Conservation (phyloP, 2,329 filamentous ascomycete genomes). For the Zalaria obscura region DNA sequence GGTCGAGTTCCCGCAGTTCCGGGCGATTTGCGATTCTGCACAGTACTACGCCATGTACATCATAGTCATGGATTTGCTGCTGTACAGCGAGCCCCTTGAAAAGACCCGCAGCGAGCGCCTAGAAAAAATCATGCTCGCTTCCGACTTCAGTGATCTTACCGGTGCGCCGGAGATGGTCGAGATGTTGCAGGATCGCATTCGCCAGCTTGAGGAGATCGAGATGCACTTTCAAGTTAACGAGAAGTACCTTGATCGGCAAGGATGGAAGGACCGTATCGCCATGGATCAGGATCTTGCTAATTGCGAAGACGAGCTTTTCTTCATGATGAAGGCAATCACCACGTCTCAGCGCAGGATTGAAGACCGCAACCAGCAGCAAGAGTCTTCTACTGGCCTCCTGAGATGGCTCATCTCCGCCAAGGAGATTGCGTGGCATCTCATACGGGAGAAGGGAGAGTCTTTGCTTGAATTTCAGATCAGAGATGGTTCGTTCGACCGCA, state of each 20-base stretch:
- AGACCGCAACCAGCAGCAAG: constrained; percentile 48
- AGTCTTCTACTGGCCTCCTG: constrained; percentile 59
- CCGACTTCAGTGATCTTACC: constrained; percentile 92
- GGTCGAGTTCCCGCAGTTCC: constrained; percentile 88
- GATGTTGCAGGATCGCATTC: constrained; percentile 79
- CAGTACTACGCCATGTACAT: constrained; percentile 98
- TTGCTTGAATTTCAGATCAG: constrained; percentile 86
- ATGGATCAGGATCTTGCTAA: constrained; percentile 78
- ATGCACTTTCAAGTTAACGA: constrained; percentile 88
- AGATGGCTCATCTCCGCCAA: constrained; percentile 89
- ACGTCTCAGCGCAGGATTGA: constrained; percentile 79
- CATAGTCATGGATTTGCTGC: constrained; percentile 85
- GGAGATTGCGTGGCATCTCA: constrained; percentile 94
- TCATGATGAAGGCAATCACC: constrained; percentile 99
- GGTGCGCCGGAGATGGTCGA: constrained; percentile 89
- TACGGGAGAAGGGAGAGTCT: constrained; percentile 73
- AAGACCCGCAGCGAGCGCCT: constrained; percentile 92
- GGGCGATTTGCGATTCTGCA: constrained; percentile 89
- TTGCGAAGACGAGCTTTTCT: constrained; percentile 95
- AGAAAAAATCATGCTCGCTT: constrained; percentile 97
- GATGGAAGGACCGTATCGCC: constrained; percentile 81
- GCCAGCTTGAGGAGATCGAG: constrained; percentile 92
- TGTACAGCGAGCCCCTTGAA: constrained; percentile 92
- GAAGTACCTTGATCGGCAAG: constrained; percentile 70
- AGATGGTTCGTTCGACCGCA: constrained; percentile 84